Evolutionary conservation across 371 early-diverging fungal genomes (phyloP).

Genomic region (Apophysomyces sp.): DNA sequence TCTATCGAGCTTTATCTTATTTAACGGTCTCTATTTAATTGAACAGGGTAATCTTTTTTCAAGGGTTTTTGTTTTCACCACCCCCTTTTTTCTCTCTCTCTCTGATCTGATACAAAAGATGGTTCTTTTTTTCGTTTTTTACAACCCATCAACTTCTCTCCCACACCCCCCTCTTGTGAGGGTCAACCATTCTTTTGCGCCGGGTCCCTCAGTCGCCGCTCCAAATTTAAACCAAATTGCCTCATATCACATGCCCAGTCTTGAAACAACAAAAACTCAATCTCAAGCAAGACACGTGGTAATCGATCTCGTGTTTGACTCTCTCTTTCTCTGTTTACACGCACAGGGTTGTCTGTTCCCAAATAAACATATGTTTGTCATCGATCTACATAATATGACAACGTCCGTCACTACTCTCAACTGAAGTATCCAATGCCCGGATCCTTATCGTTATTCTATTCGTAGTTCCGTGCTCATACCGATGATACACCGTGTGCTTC

Average conservation of each 20-base stretch:
- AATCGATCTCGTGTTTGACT: background rate
- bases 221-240: background rate
- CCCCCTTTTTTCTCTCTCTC: background rate
- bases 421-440: background rate
- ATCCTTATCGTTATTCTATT: background rate
- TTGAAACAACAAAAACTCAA: slow-evolving; percentile 2
- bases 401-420: background rate
- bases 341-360: background rate
- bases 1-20: background rate
- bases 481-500: slow-evolving; percentile 65
- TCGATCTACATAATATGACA: background rate
- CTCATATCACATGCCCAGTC: background rate
- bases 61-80: background rate
- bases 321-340: background rate
- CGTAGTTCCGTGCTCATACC: slow-evolving; percentile 4
- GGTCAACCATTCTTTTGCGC: too few species aligned
- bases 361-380: background rate
- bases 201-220: too few species aligned
- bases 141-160: too few species aligned
- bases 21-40: background rate
- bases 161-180: too few species aligned
- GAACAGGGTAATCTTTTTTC: background rate
- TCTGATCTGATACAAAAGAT: too few species aligned
- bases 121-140: background rate
- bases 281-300: background rate